Percentiles rank a stretch among this genome's conserved stretches.
phyloP scores from a whole-genome alignment of 495 filamentous ascomycete genomes.

The Beverwykella pulmonaria region DNA sequence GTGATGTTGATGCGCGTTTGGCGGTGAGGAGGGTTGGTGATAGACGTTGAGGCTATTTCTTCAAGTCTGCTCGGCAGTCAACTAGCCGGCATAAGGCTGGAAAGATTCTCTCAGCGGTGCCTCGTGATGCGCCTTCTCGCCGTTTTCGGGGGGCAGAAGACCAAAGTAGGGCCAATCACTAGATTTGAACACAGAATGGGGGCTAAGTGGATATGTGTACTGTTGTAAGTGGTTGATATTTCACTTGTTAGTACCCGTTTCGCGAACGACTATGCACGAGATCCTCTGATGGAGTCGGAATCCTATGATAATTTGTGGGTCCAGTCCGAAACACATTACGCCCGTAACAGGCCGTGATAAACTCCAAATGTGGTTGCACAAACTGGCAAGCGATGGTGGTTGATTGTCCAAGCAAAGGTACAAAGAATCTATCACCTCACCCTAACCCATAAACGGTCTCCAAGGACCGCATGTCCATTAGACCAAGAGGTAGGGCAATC shows the following conservation, averaged over 20 bases:
- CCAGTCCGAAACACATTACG: neutral
- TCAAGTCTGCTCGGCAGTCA: neutral
- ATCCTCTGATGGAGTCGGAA: neutral
- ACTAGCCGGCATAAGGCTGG: conserved; percentile 9
- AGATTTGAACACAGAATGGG: conserved; percentile 7
- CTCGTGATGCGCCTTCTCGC: neutral
- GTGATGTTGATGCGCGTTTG: neutral
- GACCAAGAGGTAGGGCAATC: neutral
- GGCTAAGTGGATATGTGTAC: conserved; percentile 27
- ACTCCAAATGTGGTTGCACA: too few species aligned
- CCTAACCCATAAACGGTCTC: too few species aligned
- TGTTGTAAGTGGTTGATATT: conserved; percentile 22
- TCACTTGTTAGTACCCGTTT: neutral
- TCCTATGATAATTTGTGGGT: neutral
- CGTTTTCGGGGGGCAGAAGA: conserved; percentile 6
- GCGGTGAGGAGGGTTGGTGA: neutral
- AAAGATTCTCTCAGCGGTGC: neutral
- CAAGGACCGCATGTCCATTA: neutral
- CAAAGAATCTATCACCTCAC: too few species aligned
- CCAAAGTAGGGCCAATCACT: neutral
- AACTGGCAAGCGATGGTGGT: too few species aligned
- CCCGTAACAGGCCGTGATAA: neutral
- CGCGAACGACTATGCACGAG: neutral
- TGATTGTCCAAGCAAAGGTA: too few species aligned
- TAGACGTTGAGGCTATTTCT: neutral